Conservation (phyloP, 2,329 filamentous ascomycete species). For the Sporothrix sp. region DNA sequence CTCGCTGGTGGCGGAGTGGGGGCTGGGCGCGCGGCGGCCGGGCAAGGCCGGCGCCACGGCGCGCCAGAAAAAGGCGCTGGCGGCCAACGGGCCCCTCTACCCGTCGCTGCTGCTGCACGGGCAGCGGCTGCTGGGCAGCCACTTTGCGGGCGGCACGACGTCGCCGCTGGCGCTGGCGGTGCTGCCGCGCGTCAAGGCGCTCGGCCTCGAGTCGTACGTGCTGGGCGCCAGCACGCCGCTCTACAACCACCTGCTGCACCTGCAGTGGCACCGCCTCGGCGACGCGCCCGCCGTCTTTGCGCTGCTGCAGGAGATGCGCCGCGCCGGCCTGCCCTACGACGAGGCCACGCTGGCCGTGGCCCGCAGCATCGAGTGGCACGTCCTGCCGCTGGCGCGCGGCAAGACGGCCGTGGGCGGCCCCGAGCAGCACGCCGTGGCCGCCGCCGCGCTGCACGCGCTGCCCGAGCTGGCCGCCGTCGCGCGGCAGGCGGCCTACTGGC, state of each 20-base stretch:
- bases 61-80: conserved; percentile 20
- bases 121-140: conserved; percentile 45
- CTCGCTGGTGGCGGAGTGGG: conserved; percentile 42
- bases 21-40: too few relatives aligned
- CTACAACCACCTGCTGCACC: conserved; percentile 56
- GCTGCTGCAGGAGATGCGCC: conserved; percentile 56
- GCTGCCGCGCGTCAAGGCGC: conserved; percentile 55
- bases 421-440: neutral
- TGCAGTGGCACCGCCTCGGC: conserved; percentile 51
- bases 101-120: conserved; percentile 50
- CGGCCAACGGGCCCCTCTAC: conserved; percentile 55
- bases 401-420: neutral
- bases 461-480: conserved; percentile 6
- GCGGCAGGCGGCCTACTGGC: conserved; percentile 4
- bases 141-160: conserved; percentile 38
- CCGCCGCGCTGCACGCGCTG: conserved; percentile 2
- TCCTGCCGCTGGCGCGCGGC: conserved; percentile 4
- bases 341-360: conserved; percentile 33
- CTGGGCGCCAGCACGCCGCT: conserved; percentile 61
- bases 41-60: too few relatives aligned
- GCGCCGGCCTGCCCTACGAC: conserved; percentile 50
- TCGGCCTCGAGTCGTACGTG: conserved; percentile 61
- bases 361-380: conserved; percentile 23
- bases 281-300: conserved; percentile 46
- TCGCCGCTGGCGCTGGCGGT: conserved; percentile 52